Base-by-base conservation (phyloP, 805 yeast species). In the Pichia exigua region DNA sequence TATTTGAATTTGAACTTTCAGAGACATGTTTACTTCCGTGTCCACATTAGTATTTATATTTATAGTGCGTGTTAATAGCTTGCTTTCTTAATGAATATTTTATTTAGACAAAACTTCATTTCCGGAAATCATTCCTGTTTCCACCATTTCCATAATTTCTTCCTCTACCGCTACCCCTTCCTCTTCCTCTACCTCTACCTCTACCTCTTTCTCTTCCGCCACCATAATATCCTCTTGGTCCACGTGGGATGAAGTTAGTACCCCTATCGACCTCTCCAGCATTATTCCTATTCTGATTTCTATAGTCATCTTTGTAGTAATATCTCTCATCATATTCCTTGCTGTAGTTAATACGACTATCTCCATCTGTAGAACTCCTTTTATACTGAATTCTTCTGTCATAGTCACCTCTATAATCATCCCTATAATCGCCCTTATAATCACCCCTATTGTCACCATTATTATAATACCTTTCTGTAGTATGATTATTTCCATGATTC, bases 361-460 rank as follows among this genome's bases (percentile, higher is more conserved):
- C 39, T n/a, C 39, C 17, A 35, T 17, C 7, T 4, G 9, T 11
- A 35, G 17, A 35, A 35, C 20, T n/a, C 20, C 8, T 35, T n/a
- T 35, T n/a, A 35, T 35, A 17, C 3, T 4, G 5, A 30, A 4
- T 13, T 13, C 12, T 30, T 30, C 15, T 30, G n/a, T 15, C 8
- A 30, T 30, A 30, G 10, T 28, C 12, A 28, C 10, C 30, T 12
- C 30, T 28, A 28, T 28, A 28, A 30, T 13, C 35, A 30, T 30
- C 35, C 17, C 3, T 30, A 30, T 30, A 30, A n/a, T 13, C 35
- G 13, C 13, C 17, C n/a, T 15, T 30, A 30, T 30, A 7, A 30
- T 28, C 13, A 26, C 49, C 49, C 13, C 44, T 45, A 38, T 28
- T 51, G 11, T 24, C 47, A 35, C 47, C 39, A 27, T 42, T 43